Base-by-base conservation (phyloP, 2,329 filamentous ascomycete genomes). In the Berkeleyomyces rouxiae region DNA sequence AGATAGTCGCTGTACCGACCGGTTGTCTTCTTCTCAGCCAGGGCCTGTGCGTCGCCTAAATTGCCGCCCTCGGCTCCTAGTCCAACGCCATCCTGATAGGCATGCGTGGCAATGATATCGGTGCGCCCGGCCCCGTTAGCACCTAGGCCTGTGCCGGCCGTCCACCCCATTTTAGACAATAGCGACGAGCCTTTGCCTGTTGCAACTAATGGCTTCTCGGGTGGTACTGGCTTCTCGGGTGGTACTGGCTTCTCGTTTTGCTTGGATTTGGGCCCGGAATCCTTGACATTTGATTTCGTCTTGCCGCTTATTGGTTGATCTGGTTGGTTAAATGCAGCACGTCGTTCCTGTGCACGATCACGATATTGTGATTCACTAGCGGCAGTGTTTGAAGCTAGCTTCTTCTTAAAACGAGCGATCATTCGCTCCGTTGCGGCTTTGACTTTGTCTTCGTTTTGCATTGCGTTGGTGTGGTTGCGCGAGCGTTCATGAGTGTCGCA, bases 151-250 rank as follows among this genome's bases (percentile, higher is more conserved):
- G 79, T 77, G 7, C 86, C 85, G 0, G 78, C 75, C 31, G 75
- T 82, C 85, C 85, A 88, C 36, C 86, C 86, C 82, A 87, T 86
- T 75, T 88, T 88, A 46, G 83, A 82, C 46, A 89, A 75, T 69
- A 88, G 77, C 2, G 82, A 81, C 0, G 83, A 83, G 10, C 85
- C 84, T 71, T 85, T 87, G 43, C 82, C 59, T 70, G 70, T 5
- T 76, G 72, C 40, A 74, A 71, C 6, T 70, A 62, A 46, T 40
- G 49, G 39, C 9, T 37, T 23, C 40, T 39, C 43, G 5, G 53
- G 9, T 7, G 7, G 13, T 23, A 33, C 46, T 5, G 55, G 11
- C 31, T 55, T 33, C 16, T 36, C 43, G 33, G 53, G 9, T 7
- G 7, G 13, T 23, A 33, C 46, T 5, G 55, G 11, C 31, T 55